Evolutionary conservation across 768 basidiomycete genomes (phyloP), one percentile per base, ranked within the genome.

Genomic region (Porpolomopsis calyptriformis): DNA sequence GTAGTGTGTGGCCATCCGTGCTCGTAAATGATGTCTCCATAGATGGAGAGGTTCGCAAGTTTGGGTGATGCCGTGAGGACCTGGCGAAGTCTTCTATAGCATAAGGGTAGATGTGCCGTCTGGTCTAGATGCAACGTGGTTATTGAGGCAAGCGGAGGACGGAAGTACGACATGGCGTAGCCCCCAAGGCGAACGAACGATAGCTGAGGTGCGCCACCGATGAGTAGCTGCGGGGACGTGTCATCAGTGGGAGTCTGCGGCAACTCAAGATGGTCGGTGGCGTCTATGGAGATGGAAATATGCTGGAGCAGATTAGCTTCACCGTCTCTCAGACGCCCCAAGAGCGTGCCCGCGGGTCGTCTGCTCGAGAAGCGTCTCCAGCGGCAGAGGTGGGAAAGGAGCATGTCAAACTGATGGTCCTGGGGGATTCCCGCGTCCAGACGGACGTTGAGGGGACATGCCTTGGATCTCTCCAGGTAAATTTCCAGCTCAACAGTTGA

Each of bases 121-220:
- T 72, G 66, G 43, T 73, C 70, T 27, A 77, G 61, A 48, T 74
- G 70, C 16, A 77, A 63, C 0, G 64, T 69, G 20, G 60, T 65
- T 4, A 72, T 53, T 3, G 49, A 46, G 0, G 55, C 22, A 14
- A 72, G 55, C 10, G 60, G 64, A 4, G 71, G 69, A 1, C 58
- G 61, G 46, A 70, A 66, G 31, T 65, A 57, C 34, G 68, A 59
- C 20, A 71, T 57, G 1, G 72, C 69, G 8, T 72, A 51, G 7
- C 72, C 73, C 4, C 69, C 64, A 23, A 76, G 65, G 5, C 71
- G 66, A 10, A 73, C 53, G 33, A 68, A 68, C 11, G 55, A 51
- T 10, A 74, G 58, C 16, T 53, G 53, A 4, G 63, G 57, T 2
- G 60, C 56, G 2, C 60, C 62, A 11, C 50, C 48, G 9, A 53